phyloP scores from a whole-genome alignment of 108 stramenopile genomes.

The Aurantiochytrium sp. region DNA sequence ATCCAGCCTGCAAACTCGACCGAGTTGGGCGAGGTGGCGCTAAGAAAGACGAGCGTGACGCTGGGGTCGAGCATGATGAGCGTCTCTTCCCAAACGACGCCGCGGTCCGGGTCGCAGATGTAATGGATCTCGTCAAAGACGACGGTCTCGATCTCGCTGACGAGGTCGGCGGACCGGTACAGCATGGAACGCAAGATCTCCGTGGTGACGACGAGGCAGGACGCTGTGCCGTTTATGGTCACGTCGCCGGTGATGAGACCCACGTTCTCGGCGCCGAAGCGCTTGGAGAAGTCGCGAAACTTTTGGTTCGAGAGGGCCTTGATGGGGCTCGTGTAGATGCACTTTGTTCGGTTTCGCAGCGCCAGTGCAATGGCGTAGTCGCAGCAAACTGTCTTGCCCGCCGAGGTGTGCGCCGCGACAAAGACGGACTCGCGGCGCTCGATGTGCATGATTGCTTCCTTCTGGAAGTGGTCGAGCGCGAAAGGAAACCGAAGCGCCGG shows the following conservation, averaged over 20 bases:
- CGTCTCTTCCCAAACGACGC: slow-evolving; percentile 88
- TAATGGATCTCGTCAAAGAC: slow-evolving; percentile 84
- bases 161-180: slow-evolving; percentile 80
- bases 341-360: slow-evolving; percentile 65
- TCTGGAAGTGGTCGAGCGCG: slow-evolving; percentile 78
- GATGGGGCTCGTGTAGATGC: slow-evolving; percentile 85
- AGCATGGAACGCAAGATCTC: slow-evolving; percentile 70
- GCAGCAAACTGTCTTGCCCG: slow-evolving; percentile 86
- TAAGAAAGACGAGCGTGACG: slow-evolving; percentile 85
- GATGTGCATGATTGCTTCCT: slow-evolving; percentile 76
- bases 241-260: slow-evolving; percentile 82
- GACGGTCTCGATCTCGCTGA: slow-evolving; percentile 69
- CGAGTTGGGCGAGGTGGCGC: slow-evolving; percentile 93
- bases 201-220: slow-evolving; percentile 66
- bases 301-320: slow-evolving; percentile 92
- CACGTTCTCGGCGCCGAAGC: slow-evolving; percentile 71
- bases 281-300: slow-evolving; percentile 77
- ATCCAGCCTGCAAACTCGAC: slow-evolving; percentile 94
- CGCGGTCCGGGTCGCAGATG: slow-evolving; percentile 81
- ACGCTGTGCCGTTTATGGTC: slow-evolving; percentile 54
- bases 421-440: slow-evolving; percentile 78
- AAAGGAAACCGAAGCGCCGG: slow-evolving; percentile 25
- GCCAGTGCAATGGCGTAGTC: slow-evolving; percentile 84
- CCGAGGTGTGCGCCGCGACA: slow-evolving; percentile 86
- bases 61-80: slow-evolving; percentile 91